Conservation (phyloP, 1,284 basidiomycete species). For the Ceratobasidium sp. region DNA sequence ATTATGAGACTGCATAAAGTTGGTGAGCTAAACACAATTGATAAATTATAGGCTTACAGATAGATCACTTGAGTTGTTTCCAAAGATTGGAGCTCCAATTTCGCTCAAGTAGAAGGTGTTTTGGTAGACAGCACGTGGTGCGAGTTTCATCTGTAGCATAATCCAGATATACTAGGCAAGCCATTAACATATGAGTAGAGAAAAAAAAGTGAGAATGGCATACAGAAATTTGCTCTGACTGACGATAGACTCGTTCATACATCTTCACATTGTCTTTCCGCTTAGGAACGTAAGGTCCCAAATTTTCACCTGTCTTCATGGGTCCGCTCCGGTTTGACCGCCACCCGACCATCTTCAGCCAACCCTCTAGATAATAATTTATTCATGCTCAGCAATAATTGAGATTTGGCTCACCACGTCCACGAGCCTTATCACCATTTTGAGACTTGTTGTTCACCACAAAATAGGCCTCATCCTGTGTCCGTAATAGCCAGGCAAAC, state of each 20-base stretch:
- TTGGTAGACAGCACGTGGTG: background rate
- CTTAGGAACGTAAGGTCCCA: background rate
- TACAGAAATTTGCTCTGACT: background rate
- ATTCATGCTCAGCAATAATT: no score
- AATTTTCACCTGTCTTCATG: background rate
- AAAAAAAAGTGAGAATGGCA: background rate
- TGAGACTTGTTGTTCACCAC: background rate
- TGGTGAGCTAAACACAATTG: no score
- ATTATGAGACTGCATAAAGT: background rate
- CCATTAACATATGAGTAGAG: background rate
- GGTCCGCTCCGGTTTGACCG: background rate
- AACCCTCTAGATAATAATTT: constrained; percentile 2
- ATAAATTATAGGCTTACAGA: no score
- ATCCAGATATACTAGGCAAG: background rate
- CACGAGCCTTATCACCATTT: background rate
- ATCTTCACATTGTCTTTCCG: background rate
- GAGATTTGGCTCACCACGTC: background rate
- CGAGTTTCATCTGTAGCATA: background rate
- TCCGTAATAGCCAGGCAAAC: background rate
- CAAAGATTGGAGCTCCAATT: background rate
- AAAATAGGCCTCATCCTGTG: background rate
- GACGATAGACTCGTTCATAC: background rate
- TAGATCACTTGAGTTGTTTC: background rate
- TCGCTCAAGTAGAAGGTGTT: background rate
- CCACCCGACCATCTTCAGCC: background rate